A percentile compares a stretch with the other conserved stretches of the same genome.
Conservation (phyloP, 805 yeast genomes). For the Scheffersomyces ergatensis region DNA sequence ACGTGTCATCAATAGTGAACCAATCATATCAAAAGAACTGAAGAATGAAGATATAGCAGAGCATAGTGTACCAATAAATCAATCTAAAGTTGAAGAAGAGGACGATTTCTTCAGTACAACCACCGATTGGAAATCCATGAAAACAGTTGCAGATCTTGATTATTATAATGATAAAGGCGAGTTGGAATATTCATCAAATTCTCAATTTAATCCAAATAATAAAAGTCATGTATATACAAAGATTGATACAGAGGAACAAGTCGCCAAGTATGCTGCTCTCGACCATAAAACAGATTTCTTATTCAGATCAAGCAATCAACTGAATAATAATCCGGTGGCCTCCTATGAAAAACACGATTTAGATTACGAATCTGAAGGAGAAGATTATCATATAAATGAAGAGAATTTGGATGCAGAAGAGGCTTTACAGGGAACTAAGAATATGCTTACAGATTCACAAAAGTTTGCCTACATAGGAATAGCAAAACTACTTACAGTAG, state of each 20-base stretch:
- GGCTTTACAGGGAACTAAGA: slow-evolving; percentile 76
- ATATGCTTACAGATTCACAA: slow-evolving; percentile 77
- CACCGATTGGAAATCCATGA: slow-evolving; percentile 81
- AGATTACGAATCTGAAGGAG: slow-evolving; percentile 7
- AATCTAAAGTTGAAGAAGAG: slow-evolving; percentile 7
- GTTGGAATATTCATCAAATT: slow-evolving; percentile 39
- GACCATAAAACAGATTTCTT: slow-evolving; percentile 53
- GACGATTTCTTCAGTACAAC: slow-evolving; percentile 41
- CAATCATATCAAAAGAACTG: slow-evolving; percentile 1
- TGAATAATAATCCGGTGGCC: slow-evolving; percentile 19
- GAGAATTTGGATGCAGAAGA: slow-evolving; percentile 49
- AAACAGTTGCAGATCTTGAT: slow-evolving; percentile 72
- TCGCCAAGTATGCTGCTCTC: slow-evolving; percentile 58
- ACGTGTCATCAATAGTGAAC: neutral
- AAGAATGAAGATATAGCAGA: neutral
- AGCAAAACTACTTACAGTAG: slow-evolving; percentile 69
- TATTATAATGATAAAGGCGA: slow-evolving; percentile 81
- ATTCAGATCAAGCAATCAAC: slow-evolving; percentile 26
- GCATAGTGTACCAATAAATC: neutral
- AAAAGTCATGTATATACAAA: slow-evolving; percentile 74
- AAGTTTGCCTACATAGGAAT: slow-evolving; percentile 90
- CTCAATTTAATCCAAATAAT: slow-evolving; percentile 24
- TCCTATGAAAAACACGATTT: slow-evolving; percentile 19
- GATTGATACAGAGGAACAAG: slow-evolving; percentile 83
- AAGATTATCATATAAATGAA: slow-evolving; percentile 20